Evolutionary conservation across 169 alveolate species (phyloP).

Genomic region (Theileria annulata): DNA sequence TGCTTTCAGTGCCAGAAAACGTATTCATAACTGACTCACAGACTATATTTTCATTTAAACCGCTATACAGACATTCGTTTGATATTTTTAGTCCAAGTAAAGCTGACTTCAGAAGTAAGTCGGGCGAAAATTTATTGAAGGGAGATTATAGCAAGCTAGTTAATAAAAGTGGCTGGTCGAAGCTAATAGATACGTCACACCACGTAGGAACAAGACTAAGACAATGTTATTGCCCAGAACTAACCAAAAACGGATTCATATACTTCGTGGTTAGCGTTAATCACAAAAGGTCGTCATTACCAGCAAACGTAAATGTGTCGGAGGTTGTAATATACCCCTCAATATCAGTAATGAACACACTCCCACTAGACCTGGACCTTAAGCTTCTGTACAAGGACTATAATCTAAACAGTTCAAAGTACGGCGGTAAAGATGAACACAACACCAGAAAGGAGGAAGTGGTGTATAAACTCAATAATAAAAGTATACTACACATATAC

Average conservation of each 20-base stretch:
- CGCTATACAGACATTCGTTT: slow-evolving; percentile 25
- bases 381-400: slow-evolving; percentile 45
- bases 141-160: slow-evolving; percentile 37
- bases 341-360: slow-evolving; percentile 78
- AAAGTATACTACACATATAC: slow-evolving; percentile 60
- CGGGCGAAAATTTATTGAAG: not conserved
- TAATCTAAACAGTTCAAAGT: slow-evolving; percentile 19
- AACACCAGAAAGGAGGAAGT: slow-evolving; percentile 14
- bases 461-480: slow-evolving; percentile 28
- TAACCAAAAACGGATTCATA: slow-evolving; percentile 64
- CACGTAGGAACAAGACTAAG: slow-evolving; percentile 60
- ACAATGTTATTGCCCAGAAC: slow-evolving; percentile 59
- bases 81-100: slow-evolving; percentile 6
- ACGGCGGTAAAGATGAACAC: not conserved
- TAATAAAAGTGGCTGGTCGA: slow-evolving; percentile 65
- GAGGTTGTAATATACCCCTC: slow-evolving; percentile 80
- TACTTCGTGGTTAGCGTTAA: slow-evolving; percentile 77
- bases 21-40: slow-evolving; percentile 52
- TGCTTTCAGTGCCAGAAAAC: slow-evolving; percentile 65
- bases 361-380: slow-evolving; percentile 77
- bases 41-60: slow-evolving; percentile 45
- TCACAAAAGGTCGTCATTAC: slow-evolving; percentile 74
- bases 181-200: slow-evolving; percentile 46
- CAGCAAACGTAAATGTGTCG: slow-evolving; percentile 78
- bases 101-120: not conserved